Base-by-base conservation (phyloP, 331 rosid genomes). In the Spiraea crenata region DNA sequence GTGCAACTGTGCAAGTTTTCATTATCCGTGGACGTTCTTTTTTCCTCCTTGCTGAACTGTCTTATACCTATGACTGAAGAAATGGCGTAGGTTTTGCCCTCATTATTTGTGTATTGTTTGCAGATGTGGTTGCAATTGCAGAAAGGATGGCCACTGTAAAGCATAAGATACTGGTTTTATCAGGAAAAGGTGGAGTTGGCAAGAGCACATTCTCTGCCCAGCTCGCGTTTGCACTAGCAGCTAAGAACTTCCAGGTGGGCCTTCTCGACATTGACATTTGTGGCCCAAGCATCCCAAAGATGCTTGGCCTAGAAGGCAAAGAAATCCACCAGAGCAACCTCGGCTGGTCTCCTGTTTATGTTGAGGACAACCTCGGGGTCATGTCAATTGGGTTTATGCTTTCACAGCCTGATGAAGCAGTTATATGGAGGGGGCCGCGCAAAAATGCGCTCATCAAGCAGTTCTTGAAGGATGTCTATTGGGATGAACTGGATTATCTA, bases 131-230 rank as follows among this genome's bases (percentile, higher is more conserved):
- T 80, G 80, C 89, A 39, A 89, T 93, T 74, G 92, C 88, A 10
- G 99, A 91, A 79, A 80, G 97, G 72, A 87, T 93, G 99, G 92
- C 96, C 9, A 84, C 91, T 16, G 97, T 91, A 46, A 93, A 91
- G 86, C 97, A 91, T 80, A 93, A 91, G 84, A 93, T 90, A 75
- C 75, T 93, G 61, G 85, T 93, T 74, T 79, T 93, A 65, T 93
- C 99, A 1, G 97, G 99, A 56, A 93, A 93, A 50, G 99, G 99
- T 64, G 97, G 99, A 57, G 99, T 93, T 66, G 97, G 99, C 45
- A 91, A 93, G 91, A 93, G 97, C 82, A 93, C 99, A 7, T 91
- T 93, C 79, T 89, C 97, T 54, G 88, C 99, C 42, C 97, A 93
- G 61, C 86, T 93, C 4, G 84, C 99, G n/a, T 93, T 84, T 82